Evolutionary conservation across 2,329 filamentous ascomycete genomes (phyloP), one percentile per base, ranked within the genome.

Genomic region (Alternaria metachromatica): DNA sequence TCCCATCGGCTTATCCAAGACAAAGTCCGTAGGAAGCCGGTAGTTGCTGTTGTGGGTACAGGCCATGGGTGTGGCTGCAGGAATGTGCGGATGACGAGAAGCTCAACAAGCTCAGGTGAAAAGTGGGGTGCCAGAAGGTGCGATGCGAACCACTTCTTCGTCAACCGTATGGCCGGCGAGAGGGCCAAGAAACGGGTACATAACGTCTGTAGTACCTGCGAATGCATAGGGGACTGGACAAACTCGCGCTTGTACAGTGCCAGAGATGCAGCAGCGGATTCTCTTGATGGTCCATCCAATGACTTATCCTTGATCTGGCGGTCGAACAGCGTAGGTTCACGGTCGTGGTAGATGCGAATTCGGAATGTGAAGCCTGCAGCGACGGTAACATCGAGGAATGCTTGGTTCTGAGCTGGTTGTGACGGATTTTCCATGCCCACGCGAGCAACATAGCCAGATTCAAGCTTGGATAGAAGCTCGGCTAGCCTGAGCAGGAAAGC

Each of bases 131-230:
- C 84, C 9, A 99, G 88, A 69, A 96, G 90, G 78, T 99, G 96
- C 3, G 87, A 86, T 67, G 88, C 87, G 79, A 97, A 96, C 96
- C 96, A 99, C 74, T 89, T 88, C 82, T 98, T 98, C 48, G 92
- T 86, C 3, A 98, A 84, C 18, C 95, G 89, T 65, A 97, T 92
- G 0, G 94, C 91, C 3, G 90, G 88, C 1, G 94, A 96, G 7
- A 99, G 84, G 1, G 93, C 86, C 1, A 91, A 90, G 70, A 93
- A 90, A 4, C 93, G 88, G 1, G 92, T 97, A 80, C 90, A 93
- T 58, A 94, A 88, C 1, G 90, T 93, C 57, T 91, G 86, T 43
- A 98, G 86, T 6, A 90, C 91, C 79, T 97, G 94, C 5, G 90
- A 94, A 73, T 97, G 92, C 11, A 93, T 86, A 4, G 94, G 92